Base-by-base conservation (phyloP, 768 basidiomycete species). In the Dendrothele bispora region DNA sequence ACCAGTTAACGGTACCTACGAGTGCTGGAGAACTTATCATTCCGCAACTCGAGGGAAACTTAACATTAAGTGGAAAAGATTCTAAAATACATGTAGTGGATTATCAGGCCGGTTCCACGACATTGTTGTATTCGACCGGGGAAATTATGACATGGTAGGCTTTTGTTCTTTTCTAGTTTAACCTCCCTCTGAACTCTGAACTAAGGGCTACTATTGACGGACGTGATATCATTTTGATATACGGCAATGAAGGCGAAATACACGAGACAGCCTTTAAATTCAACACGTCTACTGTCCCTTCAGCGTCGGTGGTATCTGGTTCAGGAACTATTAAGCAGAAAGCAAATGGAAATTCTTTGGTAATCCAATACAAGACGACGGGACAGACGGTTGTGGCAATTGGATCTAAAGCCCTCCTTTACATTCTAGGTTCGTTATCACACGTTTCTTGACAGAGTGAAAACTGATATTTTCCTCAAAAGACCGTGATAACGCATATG, bases 61-160 rank as follows among this genome's bases (percentile, higher is more conserved):
- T 79, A 26, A 54, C 68, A 1, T 61, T 79, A n/a, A 65, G 68
- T 46, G 77, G 77, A n/a, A 75, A 72, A 58, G 76, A 79, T 51
- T 77, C 77, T 0, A 79, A 79, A 56, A 65, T 78, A 28, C 72
- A 77, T 47, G 69, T 79, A 11, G 74, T 77, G 2, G 76, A 78
- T 51, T 78, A 78, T 48, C 46, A 49, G 18, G 75, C 75, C 34
- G 77, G 77, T 12, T 65, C 65, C 6, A 73, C 64, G 5, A 68
- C 64, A 22, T 39, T 78, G 34, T 53, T 78, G 2, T 78, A 78
- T 47, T 78, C 77, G 4, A 74, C 74, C 12, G 74, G 63, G 5
- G 77, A 79, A 56, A 70, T 78, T 18, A 57, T 78, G 55, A 75
- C 76, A 7, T 79, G 77, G 77, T 71, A 51, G 39, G 55, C 41